Base-by-base conservation (phyloP, 2,329 filamentous ascomycete species). In the Aspergillus novoparasiticus region DNA sequence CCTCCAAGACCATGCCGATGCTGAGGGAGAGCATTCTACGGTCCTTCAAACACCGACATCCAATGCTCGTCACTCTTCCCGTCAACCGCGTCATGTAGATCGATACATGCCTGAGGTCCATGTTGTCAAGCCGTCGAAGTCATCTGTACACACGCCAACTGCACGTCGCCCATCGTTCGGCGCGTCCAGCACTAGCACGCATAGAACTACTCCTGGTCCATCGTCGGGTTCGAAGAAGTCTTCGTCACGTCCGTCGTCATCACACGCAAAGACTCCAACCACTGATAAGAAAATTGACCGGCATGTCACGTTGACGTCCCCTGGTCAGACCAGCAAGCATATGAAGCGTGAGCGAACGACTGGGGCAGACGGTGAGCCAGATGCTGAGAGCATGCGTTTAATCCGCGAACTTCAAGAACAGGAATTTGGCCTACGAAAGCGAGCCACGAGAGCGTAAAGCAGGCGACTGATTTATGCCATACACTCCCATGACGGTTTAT, bases 371-470 rank as follows among this genome's bases (percentile, higher is more conserved):
- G 70, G 72, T 32, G 75, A 75, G 26, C 70, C 75, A 10, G 80
- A 82, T 66, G 74, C 75, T 9, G 80, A 82, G 60, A 82, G 78
- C 58, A 66, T 82, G 64, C 77, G 75, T 57, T 65, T 82, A 54
- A 82, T 82, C 55, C 76, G 78, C 61, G 78, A 81, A 68, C 66
- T 82, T 36, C 80, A 81, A 62, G 80, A 81, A 66, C 76, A 80
- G 61, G 80, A 82, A 30, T 81, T 81, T 58, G 78, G 80, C 26
- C 70, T 82, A 57, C 74, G 80, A 48, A 76, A 76, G 69, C 73
- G 78, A 58, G 54, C 64, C 12, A 62, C 68, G 30, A 65, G 69
- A 46, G 66, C 64, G 30, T 71, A 57, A 66, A 36, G 30, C 26
- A 51, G 51, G 59, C 32, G 28, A 28, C 12, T 34, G n/a, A 30